Evolutionary conservation across 1,284 basidiomycete species (phyloP).

Genomic region (Ganoderma multipileum): DNA sequence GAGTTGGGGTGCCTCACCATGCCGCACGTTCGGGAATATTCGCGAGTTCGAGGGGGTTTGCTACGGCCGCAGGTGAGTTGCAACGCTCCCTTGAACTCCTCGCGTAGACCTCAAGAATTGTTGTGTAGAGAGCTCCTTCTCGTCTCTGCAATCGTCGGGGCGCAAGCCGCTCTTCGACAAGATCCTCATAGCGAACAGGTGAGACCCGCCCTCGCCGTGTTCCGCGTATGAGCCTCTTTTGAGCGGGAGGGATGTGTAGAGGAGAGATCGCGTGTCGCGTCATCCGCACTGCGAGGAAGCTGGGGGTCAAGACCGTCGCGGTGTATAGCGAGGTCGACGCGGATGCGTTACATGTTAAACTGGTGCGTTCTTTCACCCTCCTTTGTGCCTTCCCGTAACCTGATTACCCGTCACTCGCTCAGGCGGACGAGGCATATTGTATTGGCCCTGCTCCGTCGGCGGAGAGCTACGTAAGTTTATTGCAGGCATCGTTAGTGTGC

Average conservation of each 20-base stretch:
- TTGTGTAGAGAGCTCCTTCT: constrained; percentile 15
- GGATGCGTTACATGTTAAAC: constrained; percentile 78
- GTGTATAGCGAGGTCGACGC: constrained; percentile 90
- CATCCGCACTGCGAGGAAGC: constrained; percentile 86
- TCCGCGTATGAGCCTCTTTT: neutral
- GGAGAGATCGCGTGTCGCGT: constrained; percentile 96
- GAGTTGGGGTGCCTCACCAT: neutral
- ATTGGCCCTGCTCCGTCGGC: constrained; percentile 90
- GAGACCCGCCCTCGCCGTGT: constrained; percentile 18
- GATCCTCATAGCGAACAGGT: constrained; percentile 88
- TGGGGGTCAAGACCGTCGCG: constrained; percentile 90
- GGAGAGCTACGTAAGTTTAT: constrained; percentile 82
- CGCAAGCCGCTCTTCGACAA: constrained; percentile 75
- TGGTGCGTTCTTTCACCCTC: constrained; percentile 50
- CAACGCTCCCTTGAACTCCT: neutral
- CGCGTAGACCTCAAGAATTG: neutral
- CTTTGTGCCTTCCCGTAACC: too few relatives aligned
- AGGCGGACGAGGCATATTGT: constrained; percentile 97
- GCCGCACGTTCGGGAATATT: neutral
- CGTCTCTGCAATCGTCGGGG: constrained; percentile 10
- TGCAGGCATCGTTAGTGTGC: too few relatives aligned
- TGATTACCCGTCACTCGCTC: neutral
- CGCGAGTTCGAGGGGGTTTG: constrained; percentile 20
- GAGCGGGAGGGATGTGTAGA: constrained; percentile 46
- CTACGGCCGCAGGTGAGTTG: constrained; percentile 26